A percentile compares a stretch with the other conserved stretches of the same genome.
Conservation (phyloP, 1,284 basidiomycete species). For the Austroboletus novae-zelandiae region DNA sequence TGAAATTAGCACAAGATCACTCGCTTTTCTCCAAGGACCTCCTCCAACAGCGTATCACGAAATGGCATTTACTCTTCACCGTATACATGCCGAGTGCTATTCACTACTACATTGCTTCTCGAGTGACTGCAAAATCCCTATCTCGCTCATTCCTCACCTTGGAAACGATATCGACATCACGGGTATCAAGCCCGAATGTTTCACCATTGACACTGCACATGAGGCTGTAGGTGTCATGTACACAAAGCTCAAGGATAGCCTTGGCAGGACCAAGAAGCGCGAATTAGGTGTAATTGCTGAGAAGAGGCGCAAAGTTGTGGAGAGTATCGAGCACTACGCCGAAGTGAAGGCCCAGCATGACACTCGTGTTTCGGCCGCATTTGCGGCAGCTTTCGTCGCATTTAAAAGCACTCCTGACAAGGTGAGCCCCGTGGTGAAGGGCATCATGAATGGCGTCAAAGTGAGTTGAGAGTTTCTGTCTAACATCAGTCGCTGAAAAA, state of each 20-base stretch:
- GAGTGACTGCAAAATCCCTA: slow-evolving; percentile 82
- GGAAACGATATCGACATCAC: slow-evolving; percentile 79
- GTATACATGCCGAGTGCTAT: slow-evolving; percentile 81
- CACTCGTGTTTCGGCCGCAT: slow-evolving; percentile 82
- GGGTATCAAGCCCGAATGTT: slow-evolving; percentile 61
- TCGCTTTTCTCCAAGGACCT: slow-evolving; percentile 71
- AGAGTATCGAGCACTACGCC: slow-evolving; percentile 81
- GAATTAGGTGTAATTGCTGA: slow-evolving; percentile 77
- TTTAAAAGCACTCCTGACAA: slow-evolving; percentile 85
- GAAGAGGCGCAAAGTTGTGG: slow-evolving; percentile 68
- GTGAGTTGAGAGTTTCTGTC: slow-evolving; percentile 38
- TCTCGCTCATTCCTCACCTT: slow-evolving; percentile 76
- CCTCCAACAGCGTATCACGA: slow-evolving; percentile 88
- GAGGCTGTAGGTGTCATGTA: slow-evolving; percentile 72
- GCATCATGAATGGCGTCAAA: slow-evolving; percentile 98
- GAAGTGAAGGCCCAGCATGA: slow-evolving; percentile 88
- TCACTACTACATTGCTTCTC: slow-evolving; percentile 80
- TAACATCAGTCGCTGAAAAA: slow-evolving; percentile 9
- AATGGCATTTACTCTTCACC: slow-evolving; percentile 80
- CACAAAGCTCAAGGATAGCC: slow-evolving; percentile 68
- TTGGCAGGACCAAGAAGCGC: slow-evolving; percentile 76
- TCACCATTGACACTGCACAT: slow-evolving; percentile 82
- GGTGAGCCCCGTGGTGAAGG: slow-evolving; percentile 95
- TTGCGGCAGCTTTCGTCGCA: slow-evolving; percentile 89
- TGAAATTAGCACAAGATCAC: slow-evolving; percentile 64